Conservation (phyloP, 2,329 filamentous ascomycete species). For the Leptographium procerum region DNA sequence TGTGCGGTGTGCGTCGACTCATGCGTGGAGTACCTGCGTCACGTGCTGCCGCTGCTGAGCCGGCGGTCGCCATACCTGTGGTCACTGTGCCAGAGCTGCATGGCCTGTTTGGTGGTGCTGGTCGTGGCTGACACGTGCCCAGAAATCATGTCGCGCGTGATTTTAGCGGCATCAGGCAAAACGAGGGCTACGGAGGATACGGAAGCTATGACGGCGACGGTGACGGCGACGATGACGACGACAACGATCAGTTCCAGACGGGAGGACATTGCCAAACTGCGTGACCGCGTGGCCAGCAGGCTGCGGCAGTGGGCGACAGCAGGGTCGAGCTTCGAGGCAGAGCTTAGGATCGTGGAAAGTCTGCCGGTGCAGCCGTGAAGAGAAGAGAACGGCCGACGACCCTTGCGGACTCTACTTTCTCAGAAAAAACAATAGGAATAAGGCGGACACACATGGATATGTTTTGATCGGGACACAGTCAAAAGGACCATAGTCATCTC, state of each 20-base stretch:
- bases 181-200: too few species aligned
- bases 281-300: slow-evolving; percentile 17
- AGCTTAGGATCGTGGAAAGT: slow-evolving; percentile 10
- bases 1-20: slow-evolving; percentile 24
- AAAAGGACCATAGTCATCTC: too few species aligned
- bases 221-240: not conserved
- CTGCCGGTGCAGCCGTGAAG: slow-evolving; percentile 3
- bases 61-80: slow-evolving; percentile 26
- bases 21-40: slow-evolving; percentile 23
- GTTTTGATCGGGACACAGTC: too few species aligned
- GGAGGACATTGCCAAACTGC: slow-evolving; percentile 15
- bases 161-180: too few species aligned
- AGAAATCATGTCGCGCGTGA: slow-evolving; percentile 8
- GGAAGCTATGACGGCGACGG: too few species aligned
- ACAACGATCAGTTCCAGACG: not conserved
- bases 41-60: slow-evolving; percentile 23
- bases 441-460: too few species aligned
- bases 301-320: slow-evolving; percentile 21
- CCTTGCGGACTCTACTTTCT: too few species aligned
- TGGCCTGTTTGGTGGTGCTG: slow-evolving; percentile 23
- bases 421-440: too few species aligned
- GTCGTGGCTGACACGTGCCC: slow-evolving; percentile 21
- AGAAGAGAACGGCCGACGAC: too few species aligned
- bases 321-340: slow-evolving; percentile 20
- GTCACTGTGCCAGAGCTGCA: slow-evolving; percentile 23